phyloP scores from a whole-genome alignment of 371 early-diverging fungal species.

The Mucor sp. region DNA sequence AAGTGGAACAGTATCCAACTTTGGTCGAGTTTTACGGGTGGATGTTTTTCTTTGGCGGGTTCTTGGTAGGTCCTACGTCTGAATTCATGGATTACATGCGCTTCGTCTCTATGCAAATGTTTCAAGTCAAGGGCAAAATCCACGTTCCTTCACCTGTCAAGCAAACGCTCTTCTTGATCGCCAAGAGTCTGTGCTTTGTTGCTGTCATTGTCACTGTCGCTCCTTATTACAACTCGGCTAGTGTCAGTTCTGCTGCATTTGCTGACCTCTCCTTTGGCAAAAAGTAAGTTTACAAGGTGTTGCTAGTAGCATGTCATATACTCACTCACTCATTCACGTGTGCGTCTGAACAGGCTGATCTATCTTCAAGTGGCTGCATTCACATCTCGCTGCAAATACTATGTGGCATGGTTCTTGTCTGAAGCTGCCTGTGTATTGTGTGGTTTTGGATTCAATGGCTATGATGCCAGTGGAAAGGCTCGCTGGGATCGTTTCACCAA shows the following conservation, averaged over 20 bases:
- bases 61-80: constrained; percentile 84
- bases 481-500: constrained; percentile 65
- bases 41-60: constrained; percentile 80
- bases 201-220: constrained; percentile 29
- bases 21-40: constrained; percentile 81
- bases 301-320: not conserved
- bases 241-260: constrained; percentile 13
- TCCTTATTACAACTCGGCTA: constrained; percentile 38
- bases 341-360: constrained; percentile 31
- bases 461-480: constrained; percentile 46
- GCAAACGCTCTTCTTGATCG: constrained; percentile 30
- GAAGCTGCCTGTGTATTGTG: constrained; percentile 79
- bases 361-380: constrained; percentile 66
- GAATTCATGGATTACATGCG: constrained; percentile 68
- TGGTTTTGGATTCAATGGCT: constrained; percentile 82
- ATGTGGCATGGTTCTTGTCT: constrained; percentile 81
- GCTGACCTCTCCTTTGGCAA: not conserved
- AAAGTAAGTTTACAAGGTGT: not conserved
- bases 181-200: constrained; percentile 36
- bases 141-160: constrained; percentile 10
- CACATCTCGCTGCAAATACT: constrained; percentile 75
- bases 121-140: constrained; percentile 41
- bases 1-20: constrained; percentile 58
- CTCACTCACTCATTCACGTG: not conserved
- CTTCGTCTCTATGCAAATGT: constrained; percentile 54